These are phyloP conservation scores for Mycosphaerella sp. DNA, from an alignment of 2,329 filamentous ascomycete genomes.

Conservation along the genomic window DNA sequence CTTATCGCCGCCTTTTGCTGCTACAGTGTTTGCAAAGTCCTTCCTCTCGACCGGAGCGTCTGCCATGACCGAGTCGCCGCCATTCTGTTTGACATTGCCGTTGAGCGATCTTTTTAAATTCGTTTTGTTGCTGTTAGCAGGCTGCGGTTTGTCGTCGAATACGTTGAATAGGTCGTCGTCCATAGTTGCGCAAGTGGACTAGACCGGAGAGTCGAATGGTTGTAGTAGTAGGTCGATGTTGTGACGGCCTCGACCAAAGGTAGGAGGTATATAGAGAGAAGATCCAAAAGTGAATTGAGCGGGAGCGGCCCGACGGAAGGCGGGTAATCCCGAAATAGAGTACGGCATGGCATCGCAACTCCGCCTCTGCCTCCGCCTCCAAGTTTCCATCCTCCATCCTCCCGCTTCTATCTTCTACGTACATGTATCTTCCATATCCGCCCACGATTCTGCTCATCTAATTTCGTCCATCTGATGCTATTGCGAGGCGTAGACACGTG, in stretches of 20 bases:
- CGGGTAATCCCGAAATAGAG: not conserved
- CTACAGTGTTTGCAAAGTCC: constrained; percentile 8
- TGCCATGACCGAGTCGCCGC: constrained; percentile 41
- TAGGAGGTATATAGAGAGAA: too few species aligned
- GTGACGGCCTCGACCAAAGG: too few species aligned
- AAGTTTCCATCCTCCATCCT: not conserved
- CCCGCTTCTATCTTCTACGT: too few species aligned
- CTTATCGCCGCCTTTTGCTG: constrained; percentile 26
- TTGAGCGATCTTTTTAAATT: constrained; percentile 84
- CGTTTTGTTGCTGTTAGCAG: constrained; percentile 23
- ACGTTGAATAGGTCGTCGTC: constrained; percentile 33
- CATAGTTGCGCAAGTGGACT: constrained; percentile 5
- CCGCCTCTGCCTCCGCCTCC: constrained; percentile 4
- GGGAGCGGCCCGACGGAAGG: not conserved
- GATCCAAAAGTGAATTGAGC: not conserved
- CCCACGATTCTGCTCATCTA: not conserved
- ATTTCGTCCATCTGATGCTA: constrained; percentile 1
- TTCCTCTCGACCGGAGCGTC: constrained; percentile 28
- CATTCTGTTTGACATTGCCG: constrained; percentile 59
- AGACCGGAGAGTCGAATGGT: not conserved
- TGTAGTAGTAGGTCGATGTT: too few species aligned
- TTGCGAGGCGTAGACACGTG: constrained; percentile 4
- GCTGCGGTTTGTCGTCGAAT: constrained; percentile 29
- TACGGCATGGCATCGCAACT: not conserved
- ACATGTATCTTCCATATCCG: not conserved